A percentile compares a stretch with the other conserved stretches of the same genome.
Conservation (phyloP, 139 green algal genomes). For the Micractinium sp. region DNA sequence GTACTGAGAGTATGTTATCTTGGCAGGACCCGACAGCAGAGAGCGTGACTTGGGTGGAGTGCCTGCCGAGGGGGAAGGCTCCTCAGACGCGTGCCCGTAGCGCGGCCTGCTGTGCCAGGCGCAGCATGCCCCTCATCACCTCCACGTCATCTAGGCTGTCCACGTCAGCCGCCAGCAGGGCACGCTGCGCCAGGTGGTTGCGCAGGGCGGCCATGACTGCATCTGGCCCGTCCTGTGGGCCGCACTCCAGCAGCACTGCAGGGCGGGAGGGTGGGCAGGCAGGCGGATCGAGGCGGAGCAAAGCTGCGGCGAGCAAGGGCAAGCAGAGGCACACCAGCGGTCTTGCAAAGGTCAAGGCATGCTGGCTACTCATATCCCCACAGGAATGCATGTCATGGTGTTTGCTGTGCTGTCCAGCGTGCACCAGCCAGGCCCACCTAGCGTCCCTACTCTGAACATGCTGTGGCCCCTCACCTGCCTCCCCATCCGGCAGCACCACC, state of each 20-base stretch:
- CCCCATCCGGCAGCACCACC: neutral
- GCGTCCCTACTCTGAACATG: no score
- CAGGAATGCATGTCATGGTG: no score
- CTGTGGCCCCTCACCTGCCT: neutral
- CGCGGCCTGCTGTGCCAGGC: neutral
- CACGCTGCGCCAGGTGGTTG: neutral
- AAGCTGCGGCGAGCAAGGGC: no score
- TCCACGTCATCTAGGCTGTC: neutral
- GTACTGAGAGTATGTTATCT: no score
- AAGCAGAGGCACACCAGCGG: no score
- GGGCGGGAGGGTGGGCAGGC: neutral
- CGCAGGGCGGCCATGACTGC: neutral
- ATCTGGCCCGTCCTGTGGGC: neutral
- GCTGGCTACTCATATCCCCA: no score
- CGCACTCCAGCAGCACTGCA: slow-evolving; percentile 11
- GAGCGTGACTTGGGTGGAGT: no score
- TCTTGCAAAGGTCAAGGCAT: no score
- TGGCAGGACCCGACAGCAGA: no score
- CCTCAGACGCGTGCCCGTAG: neutral
- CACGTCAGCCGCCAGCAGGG: neutral
- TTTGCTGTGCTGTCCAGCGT: no score
- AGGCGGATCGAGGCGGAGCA: neutral
- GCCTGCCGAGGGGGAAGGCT: no score
- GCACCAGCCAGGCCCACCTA: no score
- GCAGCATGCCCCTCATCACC: neutral